These are phyloP conservation scores for Teratosphaeriaceae sp. DNA, from an alignment of 2,329 filamentous ascomycete species.

Conservation along the genomic window DNA sequence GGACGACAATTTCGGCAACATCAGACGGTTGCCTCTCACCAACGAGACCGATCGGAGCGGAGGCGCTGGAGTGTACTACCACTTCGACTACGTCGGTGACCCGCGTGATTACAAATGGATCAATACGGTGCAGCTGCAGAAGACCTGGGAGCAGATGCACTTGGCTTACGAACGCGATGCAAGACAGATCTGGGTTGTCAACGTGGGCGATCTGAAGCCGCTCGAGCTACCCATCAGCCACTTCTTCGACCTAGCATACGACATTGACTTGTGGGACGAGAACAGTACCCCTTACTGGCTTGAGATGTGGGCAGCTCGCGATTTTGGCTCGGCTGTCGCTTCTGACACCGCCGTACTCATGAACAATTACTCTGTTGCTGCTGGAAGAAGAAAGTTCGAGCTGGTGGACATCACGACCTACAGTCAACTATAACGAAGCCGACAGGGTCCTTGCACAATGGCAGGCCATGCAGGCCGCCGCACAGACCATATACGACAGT, in stretches of 20 bases:
- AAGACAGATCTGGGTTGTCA: slow-evolving; percentile 59
- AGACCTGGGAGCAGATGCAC: slow-evolving; percentile 60
- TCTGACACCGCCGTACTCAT: slow-evolving; percentile 47
- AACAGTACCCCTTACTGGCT: slow-evolving; percentile 53
- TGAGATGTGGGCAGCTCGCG: slow-evolving; percentile 49
- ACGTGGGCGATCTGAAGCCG: slow-evolving; percentile 61
- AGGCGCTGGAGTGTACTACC: slow-evolving; percentile 62
- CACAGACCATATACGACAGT: slow-evolving; percentile 50
- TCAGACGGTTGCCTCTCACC: slow-evolving; percentile 53
- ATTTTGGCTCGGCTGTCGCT: slow-evolving; percentile 48
- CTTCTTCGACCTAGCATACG: slow-evolving; percentile 62
- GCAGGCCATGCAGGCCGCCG: slow-evolving; percentile 46
- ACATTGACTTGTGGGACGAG: slow-evolving; percentile 51
- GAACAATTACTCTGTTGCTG: slow-evolving; percentile 51
- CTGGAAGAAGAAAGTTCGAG: slow-evolving; percentile 56
- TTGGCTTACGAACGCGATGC: slow-evolving; percentile 54
- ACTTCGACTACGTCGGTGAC: slow-evolving; percentile 57
- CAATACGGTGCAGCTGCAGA: slow-evolving; percentile 59
- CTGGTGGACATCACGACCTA: slow-evolving; percentile 53
- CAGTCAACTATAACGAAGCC: slow-evolving; percentile 60
- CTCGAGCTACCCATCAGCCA: slow-evolving; percentile 58
- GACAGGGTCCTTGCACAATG: slow-evolving; percentile 52
- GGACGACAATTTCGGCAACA: slow-evolving; percentile 59
- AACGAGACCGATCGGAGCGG: slow-evolving; percentile 55
- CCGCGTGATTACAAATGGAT: slow-evolving; percentile 50